Evolutionary conservation across 2,329 filamentous ascomycete species (phyloP), one percentile per base, ranked within the genome.

Genomic region (Neopestalotiopsis sp.): DNA sequence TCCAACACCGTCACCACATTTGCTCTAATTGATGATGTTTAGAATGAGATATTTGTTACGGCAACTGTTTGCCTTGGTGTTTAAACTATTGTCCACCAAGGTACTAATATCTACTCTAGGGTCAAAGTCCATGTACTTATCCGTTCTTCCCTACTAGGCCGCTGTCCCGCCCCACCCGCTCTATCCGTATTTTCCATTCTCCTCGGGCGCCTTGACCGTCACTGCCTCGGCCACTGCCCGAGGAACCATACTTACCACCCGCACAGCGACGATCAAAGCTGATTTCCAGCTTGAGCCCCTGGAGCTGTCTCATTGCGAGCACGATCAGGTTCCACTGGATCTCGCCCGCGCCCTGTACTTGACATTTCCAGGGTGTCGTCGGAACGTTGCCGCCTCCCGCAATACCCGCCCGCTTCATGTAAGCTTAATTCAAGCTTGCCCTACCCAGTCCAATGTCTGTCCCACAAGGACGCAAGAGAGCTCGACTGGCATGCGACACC

Each of bases 401-500:
- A 38, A 38, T 38, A 32, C 20, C 32, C 42, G 57, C n/a, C 17
- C 20, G 38, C 45, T 28, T 17, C 38, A 38, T 49, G 57, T 53
- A 14, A 24, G 56, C 59, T 20, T 14, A 28, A 5, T 30, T 3
- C 20, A 20, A 32, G 17, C 5, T 38, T 38, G 10, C 34, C 34
- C 24, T 28, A 28, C 24, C 49, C 49, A 53, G 20, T 68, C 61
- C 34, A 30, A 66, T 66, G 64, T 24, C 64, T 49, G 65, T 42
- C 24, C 42, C 59, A 34, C 64, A 56, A 14, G 65, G 64, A 10
- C 70, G 71, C 56, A 71, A 70, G 72, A 82, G 85, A 1, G 82
- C 84, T 30, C 81, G 80, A 53, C 70, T 83, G 9, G 85, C 84
- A 28, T 87, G 85, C 72, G 79, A 84, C 68, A 83, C 85, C 20